Percentiles rank a stretch among this genome's conserved stretches.
Evolutionary conservation across 192 early-diverging fungal genomes (phyloP).

Genomic region (Coemansia sp.): DNA sequence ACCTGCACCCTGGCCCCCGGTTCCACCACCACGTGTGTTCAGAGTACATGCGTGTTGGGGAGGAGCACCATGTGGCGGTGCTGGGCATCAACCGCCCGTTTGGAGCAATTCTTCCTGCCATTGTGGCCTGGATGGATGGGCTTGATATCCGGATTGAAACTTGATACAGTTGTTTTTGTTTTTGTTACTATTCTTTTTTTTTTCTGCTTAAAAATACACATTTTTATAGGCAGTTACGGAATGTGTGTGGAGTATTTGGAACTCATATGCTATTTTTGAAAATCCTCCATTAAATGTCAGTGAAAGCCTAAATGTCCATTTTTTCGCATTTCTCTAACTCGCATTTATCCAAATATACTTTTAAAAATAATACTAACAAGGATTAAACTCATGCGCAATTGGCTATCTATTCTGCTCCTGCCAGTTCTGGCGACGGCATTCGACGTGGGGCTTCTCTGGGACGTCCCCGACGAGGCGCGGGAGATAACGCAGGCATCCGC

Average conservation of each 20-base stretch:
- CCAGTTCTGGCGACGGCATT: slow-evolving; percentile 6
- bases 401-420: background rate
- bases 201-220: background rate
- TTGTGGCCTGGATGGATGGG: slow-evolving; percentile 51
- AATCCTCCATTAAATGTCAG: too few relatives aligned
- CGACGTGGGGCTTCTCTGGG: slow-evolving; percentile 40
- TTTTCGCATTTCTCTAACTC: too few relatives aligned
- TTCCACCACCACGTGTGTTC: slow-evolving; percentile 10
- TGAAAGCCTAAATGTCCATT: too few relatives aligned
- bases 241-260: background rate
- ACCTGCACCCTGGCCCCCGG: background rate
- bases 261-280: background rate
- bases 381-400: background rate
- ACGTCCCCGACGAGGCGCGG: slow-evolving; percentile 28
- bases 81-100: slow-evolving; percentile 40
- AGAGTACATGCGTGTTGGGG: background rate
- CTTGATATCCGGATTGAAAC: slow-evolving; percentile 26
- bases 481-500: slow-evolving; percentile 45
- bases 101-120: slow-evolving; percentile 12
- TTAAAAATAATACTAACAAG: too few relatives aligned
- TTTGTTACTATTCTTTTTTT: background rate
- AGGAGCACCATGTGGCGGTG: background rate
- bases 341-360: too few relatives aligned
- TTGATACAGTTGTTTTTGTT: background rate
- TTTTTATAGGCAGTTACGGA: background rate